phyloP scores from a whole-genome alignment of 176 grass and related monocot species.

The Alloteropsis semialata region DNA sequence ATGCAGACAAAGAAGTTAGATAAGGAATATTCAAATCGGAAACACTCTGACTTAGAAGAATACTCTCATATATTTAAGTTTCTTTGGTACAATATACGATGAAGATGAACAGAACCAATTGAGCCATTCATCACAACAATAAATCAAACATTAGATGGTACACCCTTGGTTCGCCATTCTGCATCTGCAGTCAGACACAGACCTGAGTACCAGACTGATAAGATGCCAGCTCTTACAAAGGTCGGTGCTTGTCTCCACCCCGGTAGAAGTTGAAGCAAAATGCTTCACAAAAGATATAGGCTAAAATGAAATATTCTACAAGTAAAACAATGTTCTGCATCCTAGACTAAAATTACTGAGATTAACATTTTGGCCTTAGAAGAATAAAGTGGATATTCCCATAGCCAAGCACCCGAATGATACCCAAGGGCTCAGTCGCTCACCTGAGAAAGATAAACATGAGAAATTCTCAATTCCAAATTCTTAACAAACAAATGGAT shows the following conservation, averaged over 20 bases:
- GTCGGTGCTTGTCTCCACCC: neutral
- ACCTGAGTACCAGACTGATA: neutral
- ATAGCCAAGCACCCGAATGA: slow-evolving; percentile 56
- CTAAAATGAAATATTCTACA: slow-evolving; percentile 28
- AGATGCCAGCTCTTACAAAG: neutral
- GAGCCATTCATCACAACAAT: neutral
- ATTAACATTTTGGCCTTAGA: slow-evolving; percentile 21
- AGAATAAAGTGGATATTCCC: slow-evolving; percentile 56
- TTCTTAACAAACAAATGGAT: neutral
- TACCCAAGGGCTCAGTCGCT: slow-evolving; percentile 68
- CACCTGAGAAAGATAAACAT: slow-evolving; percentile 33
- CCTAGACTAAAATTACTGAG: slow-evolving; percentile 5
- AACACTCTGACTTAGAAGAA: neutral
- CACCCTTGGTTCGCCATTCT: neutral
- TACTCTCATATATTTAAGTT: neutral
- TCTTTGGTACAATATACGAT: neutral
- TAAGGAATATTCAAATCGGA: neutral
- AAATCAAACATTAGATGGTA: neutral
- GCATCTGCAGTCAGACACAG: neutral
- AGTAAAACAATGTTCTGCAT: neutral
- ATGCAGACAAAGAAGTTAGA: neutral
- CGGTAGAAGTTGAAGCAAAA: neutral
- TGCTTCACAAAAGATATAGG: neutral
- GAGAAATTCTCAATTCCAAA: neutral
- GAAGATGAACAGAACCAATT: neutral